Evolutionary conservation across 2,329 filamentous ascomycete species (phyloP), one percentile per base, ranked within the genome.

Genomic region (Trichoderma sp.): DNA sequence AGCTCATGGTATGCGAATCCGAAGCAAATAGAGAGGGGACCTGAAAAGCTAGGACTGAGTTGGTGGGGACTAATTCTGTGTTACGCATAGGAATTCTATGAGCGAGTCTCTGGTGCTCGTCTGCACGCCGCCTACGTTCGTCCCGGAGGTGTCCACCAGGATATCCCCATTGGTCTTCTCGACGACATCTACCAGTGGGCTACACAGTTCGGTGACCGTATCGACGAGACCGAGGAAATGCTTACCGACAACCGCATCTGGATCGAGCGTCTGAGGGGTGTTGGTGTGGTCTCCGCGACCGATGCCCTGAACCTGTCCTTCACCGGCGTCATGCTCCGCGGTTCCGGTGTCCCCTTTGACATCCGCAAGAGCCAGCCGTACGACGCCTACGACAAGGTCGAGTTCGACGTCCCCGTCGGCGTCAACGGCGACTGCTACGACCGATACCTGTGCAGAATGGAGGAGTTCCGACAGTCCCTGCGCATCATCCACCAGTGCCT

Each of bases 171-270:
- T 67, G 95, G 95, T 70, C 88, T 99, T 52, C 88, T 99, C 58
- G 96, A 99, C 77, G 95, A 99, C 76, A 99, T 99, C 75, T 98
- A 99, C 83, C 94, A 98, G 81, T 99, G 95, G 95, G 95, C 95
- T 17, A 99, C 95, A 66, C 95, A 99, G 79, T 99, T 99, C 74
- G 91, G 93, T 74, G 95, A 99, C 82, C 93, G 95, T 72, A 95
- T 99, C 74, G 95, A 99, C 77, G 95, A 99, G 80, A 98, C 95
- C 63, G 95, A 99, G 79, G 95, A 99, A 79, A 90, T 99, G 82
- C 86, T 99, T 72, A 99, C 95, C 48, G 95, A 99, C 79, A 99
- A 99, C 86, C 92, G 96, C 76, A 98, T 99, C 83, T 99, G 96
- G 96, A 93, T 96, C 73, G 90, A 93, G 74, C 88, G 95, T 78